Evolutionary conservation across 768 basidiomycete species (phyloP).

Genomic region (Boletus rufocinnamomeus): DNA sequence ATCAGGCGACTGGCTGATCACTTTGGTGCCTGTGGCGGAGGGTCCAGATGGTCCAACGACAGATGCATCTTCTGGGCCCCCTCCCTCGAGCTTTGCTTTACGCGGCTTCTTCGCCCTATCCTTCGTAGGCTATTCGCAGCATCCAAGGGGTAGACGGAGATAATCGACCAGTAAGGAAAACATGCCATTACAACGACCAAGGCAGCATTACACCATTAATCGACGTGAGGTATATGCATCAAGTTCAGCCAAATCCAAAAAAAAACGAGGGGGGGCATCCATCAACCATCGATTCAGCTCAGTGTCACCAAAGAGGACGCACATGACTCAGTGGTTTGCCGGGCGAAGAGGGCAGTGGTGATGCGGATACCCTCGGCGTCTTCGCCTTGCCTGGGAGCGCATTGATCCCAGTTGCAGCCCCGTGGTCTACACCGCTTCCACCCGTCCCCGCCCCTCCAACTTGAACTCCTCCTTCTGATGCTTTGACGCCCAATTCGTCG

Average conservation of each 20-base stretch:
- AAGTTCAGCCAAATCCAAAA: constrained; percentile 14
- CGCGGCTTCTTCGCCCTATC: constrained; percentile 69
- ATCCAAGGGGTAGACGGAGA: constrained; percentile 9
- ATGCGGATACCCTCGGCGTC: constrained; percentile 24
- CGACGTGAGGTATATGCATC: constrained; percentile 30
- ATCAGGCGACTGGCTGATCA: not conserved
- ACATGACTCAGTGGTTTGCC: constrained; percentile 81
- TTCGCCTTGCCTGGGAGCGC: constrained; percentile 17
- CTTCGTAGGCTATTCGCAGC: constrained; percentile 63
- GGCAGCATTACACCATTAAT: constrained; percentile 36
- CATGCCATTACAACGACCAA: constrained; percentile 29
- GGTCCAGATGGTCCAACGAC: not conserved
- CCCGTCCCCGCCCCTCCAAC: constrained; percentile 11
- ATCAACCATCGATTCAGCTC: constrained; percentile 49
- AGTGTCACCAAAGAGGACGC: constrained; percentile 75
- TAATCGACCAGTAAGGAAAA: constrained; percentile 22
- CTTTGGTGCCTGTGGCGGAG: not conserved
- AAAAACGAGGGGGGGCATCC: constrained; percentile 19
- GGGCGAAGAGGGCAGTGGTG: constrained; percentile 44
- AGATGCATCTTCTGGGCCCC: not conserved
- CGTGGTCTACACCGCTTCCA: constrained; percentile 17
- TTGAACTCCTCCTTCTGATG: constrained; percentile 50
- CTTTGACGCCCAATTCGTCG: constrained; percentile 44
- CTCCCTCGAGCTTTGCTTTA: constrained; percentile 40
- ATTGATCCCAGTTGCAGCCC: constrained; percentile 21